A percentile compares a stretch with the other conserved stretches of the same genome.
phyloP scores from a whole-genome alignment of 352 stramenopile genomes.

The Globisporangium nunn region DNA sequence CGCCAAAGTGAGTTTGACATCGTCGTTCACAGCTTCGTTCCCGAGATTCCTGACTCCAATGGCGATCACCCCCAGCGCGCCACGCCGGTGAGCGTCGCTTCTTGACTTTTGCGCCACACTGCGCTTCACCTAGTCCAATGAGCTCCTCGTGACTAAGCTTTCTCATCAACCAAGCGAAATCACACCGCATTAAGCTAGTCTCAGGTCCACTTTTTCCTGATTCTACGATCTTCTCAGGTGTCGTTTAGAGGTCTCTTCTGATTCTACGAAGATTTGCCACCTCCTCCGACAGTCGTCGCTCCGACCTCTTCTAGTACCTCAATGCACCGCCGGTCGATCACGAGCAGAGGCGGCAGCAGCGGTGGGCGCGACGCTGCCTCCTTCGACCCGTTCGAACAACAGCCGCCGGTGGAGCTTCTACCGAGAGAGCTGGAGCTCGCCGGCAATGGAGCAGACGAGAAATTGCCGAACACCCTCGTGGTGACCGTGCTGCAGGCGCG shows the following conservation, averaged over 20 bases:
- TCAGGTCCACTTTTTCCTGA: neutral
- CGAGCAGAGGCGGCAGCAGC: neutral
- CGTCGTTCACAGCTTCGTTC: neutral
- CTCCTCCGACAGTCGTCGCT: neutral
- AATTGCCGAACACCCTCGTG: slow-evolving; percentile 61
- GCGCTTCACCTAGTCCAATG: no score
- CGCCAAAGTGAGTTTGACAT: neutral
- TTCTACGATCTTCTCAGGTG: neutral
- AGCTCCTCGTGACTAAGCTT: no score
- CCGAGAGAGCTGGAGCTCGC: slow-evolving; percentile 48
- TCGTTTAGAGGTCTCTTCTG: neutral
- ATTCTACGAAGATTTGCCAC: neutral
- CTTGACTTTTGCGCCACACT: no score
- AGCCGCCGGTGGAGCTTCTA: slow-evolving; percentile 45
- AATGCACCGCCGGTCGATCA: slow-evolving; percentile 1
- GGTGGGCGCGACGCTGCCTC: neutral
- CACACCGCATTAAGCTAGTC: no score
- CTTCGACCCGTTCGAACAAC: slow-evolving; percentile 13
- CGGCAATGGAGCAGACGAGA: slow-evolving; percentile 40
- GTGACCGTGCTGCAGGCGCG: slow-evolving; percentile 66
- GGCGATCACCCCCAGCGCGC: neutral
- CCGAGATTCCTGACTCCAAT: neutral
- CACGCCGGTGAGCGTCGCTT: no score
- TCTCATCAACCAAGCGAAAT: no score
- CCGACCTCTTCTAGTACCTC: neutral